Base-by-base conservation (phyloP, 1,139 yeast species). In the Candida mesenterica region DNA sequence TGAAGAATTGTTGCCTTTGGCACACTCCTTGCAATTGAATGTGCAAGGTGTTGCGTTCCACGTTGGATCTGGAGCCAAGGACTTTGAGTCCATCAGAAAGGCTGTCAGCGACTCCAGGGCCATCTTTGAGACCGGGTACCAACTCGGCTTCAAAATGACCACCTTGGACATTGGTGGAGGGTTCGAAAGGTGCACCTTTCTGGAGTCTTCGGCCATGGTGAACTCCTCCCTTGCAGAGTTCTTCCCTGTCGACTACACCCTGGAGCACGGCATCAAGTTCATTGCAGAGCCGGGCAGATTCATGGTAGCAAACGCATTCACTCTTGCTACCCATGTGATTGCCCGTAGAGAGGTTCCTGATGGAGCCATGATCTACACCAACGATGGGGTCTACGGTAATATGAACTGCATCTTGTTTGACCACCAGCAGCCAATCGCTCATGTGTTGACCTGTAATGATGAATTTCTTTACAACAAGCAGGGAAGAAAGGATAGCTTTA, bases 281-380 rank as follows among this genome's bases (percentile, higher is more conserved):
- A 85, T 92, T 58, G 95, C 97, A 16, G 98, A 92, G 58, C 96
- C 97, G 4, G 98, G 98, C 38, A 75, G 98, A 46, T 90, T 82
- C 56, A 79, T 88, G 68, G 95, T 85, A 22, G 84, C 96, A 5
- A 67, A 80, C 36, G 94, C 95, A 4, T 89, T 90, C 59, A 85
- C 96, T 4, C 70, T 92, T 52, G 96, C 90, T 3, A 68, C 88
- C 18, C 79, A 86, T 55, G 82, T 92, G 22, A 88, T 89, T 59
- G 96, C 96, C 16, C 80, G 86, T 47, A 77, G 97, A 45, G 72
- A 70, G 33, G 53, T 65, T 34, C 15, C 47, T 38, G 31, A 55
- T 62, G 34, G 77, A 20, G 70, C 73, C 15, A 72, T 76, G 74
- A 55, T 89, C 38, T 92, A 90, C 62, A 69, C 90, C 58, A 92